A percentile compares a stretch with the other conserved stretches of the same genome.
Evolutionary conservation across 352 stramenopile species (phyloP).

Genomic region (Peronospora farinosa): DNA sequence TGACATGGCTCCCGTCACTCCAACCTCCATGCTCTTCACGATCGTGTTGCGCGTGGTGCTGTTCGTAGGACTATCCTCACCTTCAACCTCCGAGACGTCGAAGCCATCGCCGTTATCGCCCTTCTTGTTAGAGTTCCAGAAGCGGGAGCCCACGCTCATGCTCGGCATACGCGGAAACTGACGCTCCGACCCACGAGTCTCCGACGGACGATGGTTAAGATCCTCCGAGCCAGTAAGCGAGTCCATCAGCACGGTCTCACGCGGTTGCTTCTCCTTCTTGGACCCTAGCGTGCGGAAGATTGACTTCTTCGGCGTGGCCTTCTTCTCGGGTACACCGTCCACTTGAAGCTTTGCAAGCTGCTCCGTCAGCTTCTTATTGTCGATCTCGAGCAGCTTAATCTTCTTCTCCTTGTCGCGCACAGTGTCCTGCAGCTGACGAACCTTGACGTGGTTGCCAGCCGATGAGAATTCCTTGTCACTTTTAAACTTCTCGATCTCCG

Average conservation of each 20-base stretch:
- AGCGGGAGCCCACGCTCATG: slow-evolving; percentile 59
- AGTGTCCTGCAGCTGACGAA: slow-evolving; percentile 67
- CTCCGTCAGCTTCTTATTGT: slow-evolving; percentile 74
- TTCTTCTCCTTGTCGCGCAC: slow-evolving; percentile 74
- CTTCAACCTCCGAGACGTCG: slow-evolving; percentile 42
- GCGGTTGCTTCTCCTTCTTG: slow-evolving; percentile 70
- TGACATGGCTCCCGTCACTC: slow-evolving; percentile 68
- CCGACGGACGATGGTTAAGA: slow-evolving; percentile 47
- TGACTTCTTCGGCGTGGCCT: slow-evolving; percentile 56
- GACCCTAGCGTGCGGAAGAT: slow-evolving; percentile 82
- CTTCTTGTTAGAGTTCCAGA: slow-evolving; percentile 64
- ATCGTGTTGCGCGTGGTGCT: slow-evolving; percentile 64
- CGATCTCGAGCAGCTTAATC: slow-evolving; percentile 53
- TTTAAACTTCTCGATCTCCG: slow-evolving; percentile 68
- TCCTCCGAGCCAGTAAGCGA: slow-evolving; percentile 78
- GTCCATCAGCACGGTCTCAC: slow-evolving; percentile 58
- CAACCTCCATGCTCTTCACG: slow-evolving; percentile 68
- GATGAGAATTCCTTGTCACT: slow-evolving; percentile 74
- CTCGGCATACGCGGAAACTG: slow-evolving; percentile 64
- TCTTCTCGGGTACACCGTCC: slow-evolving; percentile 40
- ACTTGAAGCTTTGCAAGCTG: slow-evolving; percentile 47
- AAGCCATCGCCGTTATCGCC: slow-evolving; percentile 38
- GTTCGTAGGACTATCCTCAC: slow-evolving; percentile 41
- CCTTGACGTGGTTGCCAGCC: slow-evolving; percentile 64
- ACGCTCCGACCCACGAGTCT: slow-evolving; percentile 47